Evolutionary conservation across 768 basidiomycete species (phyloP).

Genomic region (Mycena polygramma): DNA sequence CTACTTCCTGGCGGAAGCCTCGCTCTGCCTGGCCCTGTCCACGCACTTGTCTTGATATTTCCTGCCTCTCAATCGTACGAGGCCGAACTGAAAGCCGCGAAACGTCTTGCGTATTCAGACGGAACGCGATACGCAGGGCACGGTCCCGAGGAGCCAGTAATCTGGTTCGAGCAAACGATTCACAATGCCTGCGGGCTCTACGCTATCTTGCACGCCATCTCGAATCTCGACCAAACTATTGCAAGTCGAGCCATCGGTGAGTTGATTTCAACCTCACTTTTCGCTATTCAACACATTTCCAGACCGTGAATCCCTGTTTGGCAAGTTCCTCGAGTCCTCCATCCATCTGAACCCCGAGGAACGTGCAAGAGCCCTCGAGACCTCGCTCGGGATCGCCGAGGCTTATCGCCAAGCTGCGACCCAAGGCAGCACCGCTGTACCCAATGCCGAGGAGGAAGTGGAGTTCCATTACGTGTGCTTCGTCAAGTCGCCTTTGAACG

Average conservation of each 20-base stretch:
- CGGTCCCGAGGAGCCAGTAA: constrained; percentile 48
- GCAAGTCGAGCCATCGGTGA: constrained; percentile 41
- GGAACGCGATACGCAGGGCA: constrained; percentile 44
- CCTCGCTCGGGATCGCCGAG: constrained; percentile 44
- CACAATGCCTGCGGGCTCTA: constrained; percentile 55
- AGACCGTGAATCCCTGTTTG: constrained; percentile 44
- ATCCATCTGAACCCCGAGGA: constrained; percentile 44
- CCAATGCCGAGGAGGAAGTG: constrained; percentile 46
- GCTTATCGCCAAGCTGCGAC: constrained; percentile 47
- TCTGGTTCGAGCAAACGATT: constrained; percentile 55
- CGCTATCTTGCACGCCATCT: constrained; percentile 50
- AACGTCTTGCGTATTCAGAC: constrained; percentile 24
- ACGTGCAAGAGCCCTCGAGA: constrained; percentile 49
- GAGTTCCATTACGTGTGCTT: constrained; percentile 52
- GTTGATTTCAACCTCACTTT: background rate
- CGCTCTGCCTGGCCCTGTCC: constrained; percentile 48
- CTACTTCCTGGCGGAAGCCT: constrained; percentile 41
- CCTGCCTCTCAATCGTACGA: constrained; percentile 44
- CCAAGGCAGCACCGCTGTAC: constrained; percentile 47
- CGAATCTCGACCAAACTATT: constrained; percentile 42
- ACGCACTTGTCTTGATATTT: constrained; percentile 49
- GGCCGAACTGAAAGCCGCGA: constrained; percentile 41
- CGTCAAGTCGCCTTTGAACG: constrained; percentile 45
- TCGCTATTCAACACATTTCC: too few relatives aligned
- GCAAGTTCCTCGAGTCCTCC: constrained; percentile 40